Percentiles rank a stretch among this genome's conserved stretches.
phyloP scores from a whole-genome alignment of 495 filamentous ascomycete genomes.

The Podospora conica region DNA sequence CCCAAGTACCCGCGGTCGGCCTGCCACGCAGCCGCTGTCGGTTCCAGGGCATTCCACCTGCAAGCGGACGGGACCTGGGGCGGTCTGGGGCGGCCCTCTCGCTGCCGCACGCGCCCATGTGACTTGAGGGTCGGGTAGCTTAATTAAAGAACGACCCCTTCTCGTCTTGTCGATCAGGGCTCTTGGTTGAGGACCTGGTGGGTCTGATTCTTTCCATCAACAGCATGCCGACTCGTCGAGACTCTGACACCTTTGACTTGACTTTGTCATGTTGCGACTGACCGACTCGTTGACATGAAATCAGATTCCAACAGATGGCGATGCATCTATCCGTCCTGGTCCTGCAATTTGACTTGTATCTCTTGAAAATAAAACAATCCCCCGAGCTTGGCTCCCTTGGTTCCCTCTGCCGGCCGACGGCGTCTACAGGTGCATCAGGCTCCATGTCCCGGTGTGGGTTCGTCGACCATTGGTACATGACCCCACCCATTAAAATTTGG shows the following conservation, averaged over 20 bases:
- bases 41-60: neutral
- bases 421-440: slow-evolving; percentile 5
- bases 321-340: neutral
- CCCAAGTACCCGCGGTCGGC: slow-evolving; percentile 24
- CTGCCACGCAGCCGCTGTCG: slow-evolving; percentile 2
- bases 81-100: neutral
- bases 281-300: too few species aligned
- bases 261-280: too few species aligned
- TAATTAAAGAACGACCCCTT: slow-evolving; percentile 8
- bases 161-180: slow-evolving; percentile 20
- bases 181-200: neutral
- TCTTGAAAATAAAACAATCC: neutral
- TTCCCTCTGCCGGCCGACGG: slow-evolving; percentile 6
- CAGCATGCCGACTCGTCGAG: too few species aligned
- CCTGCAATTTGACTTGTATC: slow-evolving; percentile 7
- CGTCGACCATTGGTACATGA: slow-evolving; percentile 17
- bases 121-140: slow-evolving; percentile 19
- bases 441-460: slow-evolving; percentile 10
- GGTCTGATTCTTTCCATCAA: too few species aligned
- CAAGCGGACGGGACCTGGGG: neutral
- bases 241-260: too few species aligned
- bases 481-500: slow-evolving; percentile 26
- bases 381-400: neutral
- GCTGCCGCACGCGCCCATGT: slow-evolving; percentile 11
- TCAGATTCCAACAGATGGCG: too few species aligned